Conservation (phyloP, 768 basidiomycete genomes). For the Russula virescens region DNA sequence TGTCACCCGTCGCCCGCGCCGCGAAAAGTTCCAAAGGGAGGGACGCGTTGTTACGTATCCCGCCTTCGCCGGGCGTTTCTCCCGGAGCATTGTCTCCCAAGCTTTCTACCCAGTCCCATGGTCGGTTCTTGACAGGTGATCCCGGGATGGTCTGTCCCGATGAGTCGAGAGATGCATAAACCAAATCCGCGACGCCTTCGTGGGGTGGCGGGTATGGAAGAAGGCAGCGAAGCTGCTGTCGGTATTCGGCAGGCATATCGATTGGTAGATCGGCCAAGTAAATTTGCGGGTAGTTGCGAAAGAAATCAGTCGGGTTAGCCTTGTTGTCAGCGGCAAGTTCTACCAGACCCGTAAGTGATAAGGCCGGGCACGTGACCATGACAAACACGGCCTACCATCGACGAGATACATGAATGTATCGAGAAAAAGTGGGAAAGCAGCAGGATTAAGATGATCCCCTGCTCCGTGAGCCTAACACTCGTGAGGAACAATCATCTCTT, state of each 20-base stretch:
- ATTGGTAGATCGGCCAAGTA: slow-evolving; percentile 46
- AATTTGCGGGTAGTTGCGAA: slow-evolving; percentile 55
- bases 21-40: slow-evolving; percentile 69
- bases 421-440: slow-evolving; percentile 58
- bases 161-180: slow-evolving; percentile 50
- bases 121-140: slow-evolving; percentile 58
- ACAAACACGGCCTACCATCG: slow-evolving; percentile 50
- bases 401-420: slow-evolving; percentile 71
- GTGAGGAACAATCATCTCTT: slow-evolving; percentile 2
- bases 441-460: slow-evolving; percentile 47
- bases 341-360: slow-evolving; percentile 29
- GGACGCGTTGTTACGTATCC: slow-evolving; percentile 56
- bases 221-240: slow-evolving; percentile 51
- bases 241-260: slow-evolving; percentile 53
- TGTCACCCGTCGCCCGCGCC: slow-evolving; percentile 58
- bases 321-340: slow-evolving; percentile 61
- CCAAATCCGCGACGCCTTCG: slow-evolving; percentile 49
- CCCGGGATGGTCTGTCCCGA: slow-evolving; percentile 46
- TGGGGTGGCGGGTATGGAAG: slow-evolving; percentile 51
- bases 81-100: slow-evolving; percentile 50
- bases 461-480: slow-evolving; percentile 48
- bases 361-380: background rate
- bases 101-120: slow-evolving; percentile 86
- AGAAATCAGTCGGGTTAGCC: slow-evolving; percentile 51
- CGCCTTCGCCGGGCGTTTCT: slow-evolving; percentile 39